Conservation (phyloP, 345 rosid genomes). For the Boechera retrofracta region DNA sequence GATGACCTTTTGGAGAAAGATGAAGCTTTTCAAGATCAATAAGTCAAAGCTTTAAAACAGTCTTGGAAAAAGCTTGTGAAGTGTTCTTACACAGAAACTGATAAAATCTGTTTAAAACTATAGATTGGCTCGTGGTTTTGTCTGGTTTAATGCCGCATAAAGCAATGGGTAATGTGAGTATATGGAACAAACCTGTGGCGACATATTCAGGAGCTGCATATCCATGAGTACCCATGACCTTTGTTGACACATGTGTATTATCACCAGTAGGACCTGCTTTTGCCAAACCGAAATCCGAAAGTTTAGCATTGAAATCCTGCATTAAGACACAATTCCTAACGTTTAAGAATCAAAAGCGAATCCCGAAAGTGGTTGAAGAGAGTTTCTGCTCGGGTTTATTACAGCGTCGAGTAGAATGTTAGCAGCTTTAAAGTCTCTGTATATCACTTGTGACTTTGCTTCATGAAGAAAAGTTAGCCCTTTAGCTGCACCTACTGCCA, state of each 20-base stretch:
- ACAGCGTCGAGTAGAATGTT: constrained; percentile 90
- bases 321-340: constrained; percentile 12
- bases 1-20: background rate
- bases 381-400: constrained; percentile 38
- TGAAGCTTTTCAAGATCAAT: background rate
- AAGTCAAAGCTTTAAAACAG: constrained; percentile 10
- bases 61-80: background rate
- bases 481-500: constrained; percentile 94
- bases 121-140: background rate
- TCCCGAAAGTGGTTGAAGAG: constrained; percentile 11
- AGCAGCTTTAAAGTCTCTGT: constrained; percentile 96
- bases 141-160: background rate
- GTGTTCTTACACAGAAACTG: background rate
- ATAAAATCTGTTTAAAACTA: constrained; percentile 7
- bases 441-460: constrained; percentile 92
- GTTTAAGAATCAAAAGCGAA: background rate
- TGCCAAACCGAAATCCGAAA: constrained; percentile 98
- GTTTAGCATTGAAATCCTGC: constrained; percentile 90
- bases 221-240: constrained; percentile 93
- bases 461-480: constrained; percentile 94
- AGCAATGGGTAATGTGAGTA: background rate
- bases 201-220: constrained; percentile 98
- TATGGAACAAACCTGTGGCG: constrained; percentile 75
- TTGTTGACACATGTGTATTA: constrained; percentile 93
- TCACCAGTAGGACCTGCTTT: constrained; percentile 99